A percentile compares a stretch with the other conserved stretches of the same genome.
These are phyloP conservation scores for Porcisia hertigi DNA, from an alignment of 208 protist genomes.

Conservation along the genomic window DNA sequence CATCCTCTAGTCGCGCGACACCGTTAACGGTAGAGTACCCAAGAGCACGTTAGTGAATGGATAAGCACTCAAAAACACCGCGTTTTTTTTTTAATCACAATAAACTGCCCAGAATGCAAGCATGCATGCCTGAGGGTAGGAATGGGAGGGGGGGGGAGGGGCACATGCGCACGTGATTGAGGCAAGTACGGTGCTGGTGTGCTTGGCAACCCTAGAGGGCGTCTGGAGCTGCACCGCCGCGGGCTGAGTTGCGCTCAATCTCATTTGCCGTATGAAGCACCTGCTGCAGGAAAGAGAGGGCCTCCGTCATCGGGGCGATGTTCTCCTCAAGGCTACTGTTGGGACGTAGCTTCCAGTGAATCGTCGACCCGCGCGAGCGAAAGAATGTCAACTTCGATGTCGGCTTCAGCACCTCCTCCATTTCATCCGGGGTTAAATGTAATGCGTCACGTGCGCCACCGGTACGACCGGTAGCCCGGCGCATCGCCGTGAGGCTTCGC, in stretches of 20 bases:
- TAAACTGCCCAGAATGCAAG: not conserved
- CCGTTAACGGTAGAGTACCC: not conserved
- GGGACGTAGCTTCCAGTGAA: slow-evolving; percentile 83
- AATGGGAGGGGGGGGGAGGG: not conserved
- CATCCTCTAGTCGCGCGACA: not conserved
- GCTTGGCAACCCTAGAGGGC: slow-evolving; percentile 38
- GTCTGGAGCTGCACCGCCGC: slow-evolving; percentile 69
- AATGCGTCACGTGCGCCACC: slow-evolving; percentile 21
- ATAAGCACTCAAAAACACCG: not conserved
- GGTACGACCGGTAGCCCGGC: slow-evolving; percentile 16
- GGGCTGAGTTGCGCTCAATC: slow-evolving; percentile 72
- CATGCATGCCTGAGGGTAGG: not conserved
- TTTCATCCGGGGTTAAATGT: slow-evolving; percentile 33
- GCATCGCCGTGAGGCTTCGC: slow-evolving; percentile 23
- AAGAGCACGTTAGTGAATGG: not conserved
- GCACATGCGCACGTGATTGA: not conserved
- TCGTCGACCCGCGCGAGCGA: slow-evolving; percentile 63
- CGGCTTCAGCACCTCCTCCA: slow-evolving; percentile 53
- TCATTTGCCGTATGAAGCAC: slow-evolving; percentile 84
- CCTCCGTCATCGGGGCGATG: slow-evolving; percentile 77
- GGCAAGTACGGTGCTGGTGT: slow-evolving; percentile 5
- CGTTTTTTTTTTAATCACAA: not conserved
- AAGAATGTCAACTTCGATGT: slow-evolving; percentile 82
- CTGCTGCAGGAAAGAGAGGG: slow-evolving; percentile 74
- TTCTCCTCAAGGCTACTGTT: slow-evolving; percentile 69